phyloP scores from a whole-genome alignment of 495 filamentous ascomycete genomes.

The Penicillium macrosclerotiorum region DNA sequence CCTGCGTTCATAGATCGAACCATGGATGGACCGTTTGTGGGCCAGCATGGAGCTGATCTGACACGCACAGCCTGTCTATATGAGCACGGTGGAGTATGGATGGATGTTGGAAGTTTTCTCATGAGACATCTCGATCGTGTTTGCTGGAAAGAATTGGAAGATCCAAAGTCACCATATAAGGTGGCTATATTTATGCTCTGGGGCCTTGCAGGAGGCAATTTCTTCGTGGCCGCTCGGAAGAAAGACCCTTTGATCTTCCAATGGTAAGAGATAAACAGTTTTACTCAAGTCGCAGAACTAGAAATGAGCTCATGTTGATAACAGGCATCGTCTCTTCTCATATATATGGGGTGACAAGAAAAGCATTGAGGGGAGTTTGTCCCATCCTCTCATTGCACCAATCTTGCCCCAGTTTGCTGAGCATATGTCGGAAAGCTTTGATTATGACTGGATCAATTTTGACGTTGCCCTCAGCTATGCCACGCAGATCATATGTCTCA shows the following conservation, averaged over 20 bases:
- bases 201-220: conserved; percentile 9
- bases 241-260: conserved; percentile 16
- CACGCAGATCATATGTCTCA: too few relatives aligned
- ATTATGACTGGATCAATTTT: too few relatives aligned
- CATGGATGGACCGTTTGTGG: neutral
- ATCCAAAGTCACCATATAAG: conserved; percentile 14
- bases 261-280: conserved; percentile 14
- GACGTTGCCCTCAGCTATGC: too few relatives aligned
- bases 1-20: neutral
- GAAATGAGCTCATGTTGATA: too few relatives aligned
- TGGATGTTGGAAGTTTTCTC: conserved; percentile 25
- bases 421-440: too few relatives aligned
- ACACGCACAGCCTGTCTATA: conserved; percentile 17
- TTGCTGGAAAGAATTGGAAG: conserved; percentile 19
- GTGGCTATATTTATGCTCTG: conserved; percentile 8
- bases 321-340: too few relatives aligned
- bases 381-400: too few relatives aligned
- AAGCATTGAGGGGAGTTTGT: too few relatives aligned
- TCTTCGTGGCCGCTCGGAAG: conserved; percentile 20
- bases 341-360: too few relatives aligned
- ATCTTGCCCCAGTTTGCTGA: too few relatives aligned
- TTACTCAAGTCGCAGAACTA: too few relatives aligned
- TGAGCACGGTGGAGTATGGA: conserved; percentile 22
- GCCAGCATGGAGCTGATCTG: conserved; percentile 25
- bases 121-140: conserved; percentile 18